These are phyloP conservation scores for Ustilago xerochloae DNA, from an alignment of 1,284 basidiomycete genomes.

Conservation along the genomic window DNA sequence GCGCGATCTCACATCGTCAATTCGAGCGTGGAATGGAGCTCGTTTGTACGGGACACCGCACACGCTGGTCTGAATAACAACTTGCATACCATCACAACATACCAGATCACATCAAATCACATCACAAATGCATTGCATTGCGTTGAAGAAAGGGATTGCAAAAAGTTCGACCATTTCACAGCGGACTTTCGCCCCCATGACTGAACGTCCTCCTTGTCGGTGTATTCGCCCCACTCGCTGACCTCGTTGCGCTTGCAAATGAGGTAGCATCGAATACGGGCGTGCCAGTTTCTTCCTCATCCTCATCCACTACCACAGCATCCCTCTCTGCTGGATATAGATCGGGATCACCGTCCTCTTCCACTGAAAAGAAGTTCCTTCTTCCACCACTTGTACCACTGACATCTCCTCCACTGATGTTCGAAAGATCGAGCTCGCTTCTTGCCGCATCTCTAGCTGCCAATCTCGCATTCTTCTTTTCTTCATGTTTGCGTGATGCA, in stretches of 20 bases:
- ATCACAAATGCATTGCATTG: no score
- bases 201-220: conserved; percentile 44
- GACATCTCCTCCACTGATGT: neutral
- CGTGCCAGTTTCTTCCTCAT: conserved; percentile 24
- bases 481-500: conserved; percentile 69
- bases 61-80: no score
- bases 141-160: no score
- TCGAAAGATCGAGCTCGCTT: conserved; percentile 16
- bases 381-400: conserved; percentile 6
- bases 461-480: conserved; percentile 47
- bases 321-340: conserved; percentile 41
- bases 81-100: no score
- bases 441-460: conserved; percentile 37
- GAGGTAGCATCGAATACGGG: conserved; percentile 32
- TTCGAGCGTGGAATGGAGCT: no score
- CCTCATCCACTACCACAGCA: conserved; percentile 47
- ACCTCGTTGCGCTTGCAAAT: conserved; percentile 29
- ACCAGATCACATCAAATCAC: no score
- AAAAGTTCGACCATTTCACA: no score
- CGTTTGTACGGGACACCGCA: no score
- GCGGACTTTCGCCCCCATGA: neutral
- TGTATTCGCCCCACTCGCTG: conserved; percentile 32
- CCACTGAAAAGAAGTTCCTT: conserved; percentile 40
- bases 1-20: neutral
- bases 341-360: conserved; percentile 27